Base-by-base conservation (phyloP, 2,329 filamentous ascomycete species). In the Phaeosphaeriaceae sp. region DNA sequence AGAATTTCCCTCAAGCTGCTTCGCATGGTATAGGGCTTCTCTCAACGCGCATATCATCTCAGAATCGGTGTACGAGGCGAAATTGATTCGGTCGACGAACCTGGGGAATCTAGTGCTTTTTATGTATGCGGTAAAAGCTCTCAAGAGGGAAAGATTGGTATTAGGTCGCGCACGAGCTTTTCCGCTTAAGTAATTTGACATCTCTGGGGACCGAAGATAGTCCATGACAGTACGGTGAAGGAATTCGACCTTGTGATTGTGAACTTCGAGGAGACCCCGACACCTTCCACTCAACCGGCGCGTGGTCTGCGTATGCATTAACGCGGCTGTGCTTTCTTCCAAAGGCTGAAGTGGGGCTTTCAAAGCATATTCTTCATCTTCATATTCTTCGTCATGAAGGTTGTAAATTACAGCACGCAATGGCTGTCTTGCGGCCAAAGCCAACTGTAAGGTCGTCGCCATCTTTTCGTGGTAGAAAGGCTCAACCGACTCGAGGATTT, bases 141-240 rank as follows among this genome's bases (percentile, higher is more conserved):
- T n/a, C n/a, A n/a, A n/a, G n/a, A n/a, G n/a, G n/a, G n/a, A n/a
- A n/a, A n/a, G n/a, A n/a, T n/a, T n/a, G n/a, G n/a, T n/a, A n/a
- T n/a, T n/a, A n/a, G n/a, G n/a, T n/a, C n/a, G n/a, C n/a, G n/a
- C n/a, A n/a, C n/a, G n/a, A n/a, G n/a, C n/a, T n/a, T n/a, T n/a
- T n/a, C n/a, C n/a, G n/a, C n/a, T n/a, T n/a, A n/a, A n/a, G n/a
- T n/a, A n/a, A n/a, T n/a, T n/a, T n/a, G n/a, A n/a, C n/a, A n/a
- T n/a, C n/a, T n/a, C n/a, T 26, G 23, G 23, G 11, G 7, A 8
- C 7, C 23, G 23, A 11, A 54, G 32, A 21, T 47, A 54, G 11
- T 54, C 51, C 4, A 35, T n/a, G 20, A 50, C 47, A 2, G 51
- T 50, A 11, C 51, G 42, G 28, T 49, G 50, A 6, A 53, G 38